Evolutionary conservation across 2,329 filamentous ascomycete species (phyloP).

Genomic region (Ophiosphaerella narmari): DNA sequence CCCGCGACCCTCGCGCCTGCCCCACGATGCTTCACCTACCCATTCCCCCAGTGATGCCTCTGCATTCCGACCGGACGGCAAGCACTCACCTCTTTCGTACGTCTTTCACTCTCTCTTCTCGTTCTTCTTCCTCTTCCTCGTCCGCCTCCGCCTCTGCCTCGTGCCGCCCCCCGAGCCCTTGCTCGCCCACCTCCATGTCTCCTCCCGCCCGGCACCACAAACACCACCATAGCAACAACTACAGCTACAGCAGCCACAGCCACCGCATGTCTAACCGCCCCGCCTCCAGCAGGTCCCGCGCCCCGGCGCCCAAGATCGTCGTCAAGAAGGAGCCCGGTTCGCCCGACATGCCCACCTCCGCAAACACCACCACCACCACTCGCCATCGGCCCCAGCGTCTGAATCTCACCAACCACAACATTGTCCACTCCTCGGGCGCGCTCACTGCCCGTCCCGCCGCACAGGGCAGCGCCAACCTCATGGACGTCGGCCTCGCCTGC

Average conservation of each 20-base stretch:
- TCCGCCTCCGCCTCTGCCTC: slow-evolving; percentile 25
- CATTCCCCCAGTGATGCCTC: slow-evolving; percentile 44
- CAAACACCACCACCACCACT: slow-evolving; percentile 55
- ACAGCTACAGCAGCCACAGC: slow-evolving; percentile 3
- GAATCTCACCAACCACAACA: slow-evolving; percentile 67
- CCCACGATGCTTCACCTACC: slow-evolving; percentile 48
- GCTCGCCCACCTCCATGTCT: slow-evolving; percentile 30
- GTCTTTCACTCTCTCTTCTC: slow-evolving; percentile 40
- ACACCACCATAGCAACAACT: no score
- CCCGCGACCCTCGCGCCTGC: slow-evolving; percentile 40
- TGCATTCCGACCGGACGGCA: slow-evolving; percentile 52
- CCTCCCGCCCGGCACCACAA: slow-evolving; percentile 11
- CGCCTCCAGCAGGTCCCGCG: slow-evolving; percentile 55
- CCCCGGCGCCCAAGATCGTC: slow-evolving; percentile 74
- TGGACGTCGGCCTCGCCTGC: slow-evolving; percentile 91
- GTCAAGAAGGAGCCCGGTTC: slow-evolving; percentile 97
- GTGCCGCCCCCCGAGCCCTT: no score
- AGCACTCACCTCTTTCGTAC: slow-evolving; percentile 59
- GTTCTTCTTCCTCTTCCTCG: slow-evolving; percentile 31
- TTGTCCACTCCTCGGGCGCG: slow-evolving; percentile 49
- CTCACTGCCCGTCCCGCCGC: slow-evolving; percentile 70
- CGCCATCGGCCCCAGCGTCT: slow-evolving; percentile 77
- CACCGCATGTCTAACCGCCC: slow-evolving; percentile 45
- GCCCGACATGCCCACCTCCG: slow-evolving; percentile 73
- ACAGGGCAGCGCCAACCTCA: slow-evolving; percentile 75